Evolutionary conservation across 2,329 filamentous ascomycete species (phyloP).

Genomic region (Diaporthe velutina): DNA sequence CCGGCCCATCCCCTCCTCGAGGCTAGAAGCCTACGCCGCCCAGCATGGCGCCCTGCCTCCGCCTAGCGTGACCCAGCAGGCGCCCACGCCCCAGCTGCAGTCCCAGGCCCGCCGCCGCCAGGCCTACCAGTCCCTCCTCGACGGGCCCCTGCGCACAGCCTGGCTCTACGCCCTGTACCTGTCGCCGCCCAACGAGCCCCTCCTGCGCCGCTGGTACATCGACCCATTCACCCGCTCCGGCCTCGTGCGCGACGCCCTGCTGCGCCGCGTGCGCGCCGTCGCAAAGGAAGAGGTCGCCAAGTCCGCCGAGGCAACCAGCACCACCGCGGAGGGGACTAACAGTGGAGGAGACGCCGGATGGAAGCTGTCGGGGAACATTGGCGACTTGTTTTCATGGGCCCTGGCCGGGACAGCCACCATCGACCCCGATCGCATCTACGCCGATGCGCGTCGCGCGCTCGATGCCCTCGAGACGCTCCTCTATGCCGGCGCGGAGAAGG

Average conservation of each 20-base stretch:
- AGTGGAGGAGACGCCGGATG: not conserved
- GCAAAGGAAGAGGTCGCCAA: conserved; percentile 82
- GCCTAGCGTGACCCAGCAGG: conserved; percentile 45
- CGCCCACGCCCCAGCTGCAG: conserved; percentile 57
- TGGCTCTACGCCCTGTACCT: conserved; percentile 93
- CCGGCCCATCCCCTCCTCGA: conserved; percentile 36
- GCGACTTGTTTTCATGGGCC: conserved; percentile 33
- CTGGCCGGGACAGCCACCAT: conserved; percentile 52
- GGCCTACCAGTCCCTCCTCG: conserved; percentile 83
- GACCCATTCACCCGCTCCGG: conserved; percentile 68
- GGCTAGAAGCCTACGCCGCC: conserved; percentile 37
- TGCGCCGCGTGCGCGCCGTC: conserved; percentile 77
- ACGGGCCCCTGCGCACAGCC: conserved; percentile 83
- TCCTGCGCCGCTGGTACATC: conserved; percentile 82
- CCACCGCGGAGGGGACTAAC: not conserved
- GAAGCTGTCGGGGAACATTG: conserved; percentile 35
- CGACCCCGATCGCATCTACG: conserved; percentile 55
- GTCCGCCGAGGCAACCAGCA: conserved; percentile 55
- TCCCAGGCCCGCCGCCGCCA: conserved; percentile 57
- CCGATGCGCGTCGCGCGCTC: conserved; percentile 60
- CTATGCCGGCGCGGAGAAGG: conserved; percentile 43
- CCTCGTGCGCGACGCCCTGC: conserved; percentile 73
- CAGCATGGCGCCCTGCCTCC: conserved; percentile 30
- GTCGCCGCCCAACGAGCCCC: conserved; percentile 72
- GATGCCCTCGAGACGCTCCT: conserved; percentile 60